phyloP scores from a whole-genome alignment of 1,139 yeast genomes.

The Candida buenavistaensis region DNA sequence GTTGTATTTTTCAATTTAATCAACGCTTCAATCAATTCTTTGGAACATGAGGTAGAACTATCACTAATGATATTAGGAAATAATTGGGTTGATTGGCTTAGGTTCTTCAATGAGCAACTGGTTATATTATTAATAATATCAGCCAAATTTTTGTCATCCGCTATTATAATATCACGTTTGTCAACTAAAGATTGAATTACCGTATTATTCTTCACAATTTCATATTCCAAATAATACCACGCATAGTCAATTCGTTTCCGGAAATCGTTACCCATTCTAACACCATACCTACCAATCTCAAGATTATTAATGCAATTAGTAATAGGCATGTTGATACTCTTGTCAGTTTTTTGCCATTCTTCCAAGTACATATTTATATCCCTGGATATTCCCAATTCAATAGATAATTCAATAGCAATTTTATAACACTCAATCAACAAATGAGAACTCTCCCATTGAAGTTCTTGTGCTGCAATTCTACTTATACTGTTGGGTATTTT shows the following conservation, averaged over 20 bases:
- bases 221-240: background rate
- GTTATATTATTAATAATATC: no score
- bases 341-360: conserved; percentile 45
- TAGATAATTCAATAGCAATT: conserved; percentile 33
- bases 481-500: conserved; percentile 26
- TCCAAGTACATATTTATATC: conserved; percentile 51
- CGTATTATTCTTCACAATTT: conserved; percentile 7
- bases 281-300: conserved; percentile 18
- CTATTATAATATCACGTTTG: no score
- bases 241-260: conserved; percentile 4
- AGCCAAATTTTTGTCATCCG: no score
- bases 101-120: conserved; percentile 1
- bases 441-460: conserved; percentile 37
- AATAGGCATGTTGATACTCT: conserved; percentile 22
- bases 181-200: conserved; percentile 8
- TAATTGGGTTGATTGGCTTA: conserved; percentile 14
- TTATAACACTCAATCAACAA: conserved; percentile 36
- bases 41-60: conserved; percentile 6
- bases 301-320: conserved; percentile 26
- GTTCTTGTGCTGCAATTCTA: conserved; percentile 19
- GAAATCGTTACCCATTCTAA: conserved; percentile 14
- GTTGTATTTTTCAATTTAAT: conserved; percentile 20
- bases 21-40: conserved; percentile 17
- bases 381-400: conserved; percentile 52
- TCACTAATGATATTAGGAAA: conserved; percentile 17